Evolutionary conservation across 2,329 filamentous ascomycete species (phyloP).

Genomic region (Penicillium expansum): DNA sequence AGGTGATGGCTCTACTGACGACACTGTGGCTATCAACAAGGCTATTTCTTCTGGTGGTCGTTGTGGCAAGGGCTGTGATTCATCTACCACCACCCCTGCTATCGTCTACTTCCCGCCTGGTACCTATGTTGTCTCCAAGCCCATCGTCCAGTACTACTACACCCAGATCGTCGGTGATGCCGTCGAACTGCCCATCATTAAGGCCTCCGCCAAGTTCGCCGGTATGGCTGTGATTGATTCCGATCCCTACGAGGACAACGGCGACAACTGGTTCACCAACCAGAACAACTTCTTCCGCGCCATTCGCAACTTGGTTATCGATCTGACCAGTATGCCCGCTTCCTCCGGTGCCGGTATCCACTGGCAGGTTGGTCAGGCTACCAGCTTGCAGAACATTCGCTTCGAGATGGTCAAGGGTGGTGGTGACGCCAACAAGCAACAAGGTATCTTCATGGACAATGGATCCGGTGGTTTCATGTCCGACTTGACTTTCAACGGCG

Average conservation of each 20-base stretch:
- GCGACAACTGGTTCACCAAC: constrained; percentile 74
- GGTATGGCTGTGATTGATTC: constrained; percentile 89
- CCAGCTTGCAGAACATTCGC: constrained; percentile 74
- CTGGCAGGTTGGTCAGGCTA: constrained; percentile 84
- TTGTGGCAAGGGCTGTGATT: constrained; percentile 79
- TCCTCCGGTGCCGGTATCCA: constrained; percentile 68
- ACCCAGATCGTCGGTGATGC: constrained; percentile 88
- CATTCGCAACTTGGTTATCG: constrained; percentile 77
- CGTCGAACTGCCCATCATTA: constrained; percentile 67
- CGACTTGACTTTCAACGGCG: constrained; percentile 80
- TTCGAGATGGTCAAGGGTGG: constrained; percentile 74
- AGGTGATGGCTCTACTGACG: constrained; percentile 69
- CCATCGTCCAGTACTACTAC: constrained; percentile 85
- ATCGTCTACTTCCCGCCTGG: constrained; percentile 90
- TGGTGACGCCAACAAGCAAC: constrained; percentile 63
- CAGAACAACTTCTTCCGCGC: constrained; percentile 82
- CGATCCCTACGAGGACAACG: constrained; percentile 72
- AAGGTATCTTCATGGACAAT: constrained; percentile 82
- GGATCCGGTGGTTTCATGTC: constrained; percentile 81
- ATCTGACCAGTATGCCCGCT: constrained; percentile 64
- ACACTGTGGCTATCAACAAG: constrained; percentile 82
- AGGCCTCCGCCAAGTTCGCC: constrained; percentile 67
- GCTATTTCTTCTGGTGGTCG: constrained; percentile 76
- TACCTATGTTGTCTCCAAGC: constrained; percentile 75
- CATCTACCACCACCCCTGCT: constrained; percentile 76